Evolutionary conservation across 2,329 filamentous ascomycete genomes (phyloP), one percentile per base, ranked within the genome.

Genomic region (Cladosporium sp.): DNA sequence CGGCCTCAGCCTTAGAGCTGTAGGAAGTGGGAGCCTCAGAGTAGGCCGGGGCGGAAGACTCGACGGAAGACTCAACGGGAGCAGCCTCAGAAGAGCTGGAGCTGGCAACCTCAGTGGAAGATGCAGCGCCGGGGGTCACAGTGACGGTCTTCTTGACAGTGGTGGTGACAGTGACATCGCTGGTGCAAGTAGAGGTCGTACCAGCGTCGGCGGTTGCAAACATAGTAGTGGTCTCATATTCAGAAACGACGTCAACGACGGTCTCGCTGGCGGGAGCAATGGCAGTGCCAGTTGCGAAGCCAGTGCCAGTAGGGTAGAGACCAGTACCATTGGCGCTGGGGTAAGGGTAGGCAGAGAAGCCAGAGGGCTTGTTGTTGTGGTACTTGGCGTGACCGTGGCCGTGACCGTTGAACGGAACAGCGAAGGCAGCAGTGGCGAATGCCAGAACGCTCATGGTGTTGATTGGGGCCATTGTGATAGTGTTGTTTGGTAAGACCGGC

Each of bases 371-470:
- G 63, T 60, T 56, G 68, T 67, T 72, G 71, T 78, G 66, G 21
- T 65, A 67, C 39, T 64, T 63, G 61, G 57, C 58, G 72, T 77
- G 66, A 70, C 74, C 67, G 73, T 74, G 57, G 73, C 72, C 66
- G 74, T 79, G 62, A 67, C 71, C 65, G 70, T 74, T 61, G 53
- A 70, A 68, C 49, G 80, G 76, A 63, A 76, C 69, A 61, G 79
- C 79, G 23, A 79, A 73, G 65, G 75, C 79, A 58, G 75, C 72
- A 65, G 76, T 75, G 66, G 76, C 75, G 66, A 83, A 74, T 59
- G 79, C 78, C 77, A 82, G 71, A 66, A 82, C 73, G 67, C 76
- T 76, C 69, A 82, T 70, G 69, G 78, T 75, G 65, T 71, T 72
- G 74, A 72, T 67, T 28, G 73, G 72, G 67, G 73, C 74, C 76